Evolutionary conservation across 2,329 filamentous ascomycete genomes (phyloP).

Genomic region (Calonectria pauciramosa): DNA sequence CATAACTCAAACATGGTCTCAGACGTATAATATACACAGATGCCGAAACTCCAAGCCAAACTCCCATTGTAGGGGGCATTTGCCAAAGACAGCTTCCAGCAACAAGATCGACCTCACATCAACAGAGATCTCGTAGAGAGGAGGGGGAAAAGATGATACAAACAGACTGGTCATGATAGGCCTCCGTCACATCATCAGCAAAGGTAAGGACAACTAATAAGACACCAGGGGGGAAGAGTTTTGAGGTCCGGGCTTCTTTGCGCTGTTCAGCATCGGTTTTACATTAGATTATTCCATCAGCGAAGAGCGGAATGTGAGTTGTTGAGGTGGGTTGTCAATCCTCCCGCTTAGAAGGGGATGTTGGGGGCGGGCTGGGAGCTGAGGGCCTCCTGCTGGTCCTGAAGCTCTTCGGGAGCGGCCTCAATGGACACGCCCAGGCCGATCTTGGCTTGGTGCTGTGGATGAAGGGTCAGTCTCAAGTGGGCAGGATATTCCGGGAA

Average conservation of each 20-base stretch:
- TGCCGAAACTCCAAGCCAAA: conserved; percentile 24
- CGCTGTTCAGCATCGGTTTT: conserved; percentile 41
- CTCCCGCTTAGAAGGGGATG: conserved; percentile 73
- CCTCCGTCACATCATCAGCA: conserved; percentile 38
- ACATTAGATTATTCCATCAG: conserved; percentile 47
- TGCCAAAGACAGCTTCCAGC: background rate
- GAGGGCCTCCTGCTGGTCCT: conserved; percentile 82
- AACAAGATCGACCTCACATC: conserved; percentile 18
- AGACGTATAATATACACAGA: conserved; percentile 48
- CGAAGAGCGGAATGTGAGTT: conserved; percentile 40
- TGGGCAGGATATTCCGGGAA: background rate
- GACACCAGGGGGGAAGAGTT: conserved; percentile 43
- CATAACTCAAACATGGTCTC: conserved; percentile 34
- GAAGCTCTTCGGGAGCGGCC: conserved; percentile 85
- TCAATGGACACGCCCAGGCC: conserved; percentile 95
- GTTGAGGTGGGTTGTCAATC: conserved; percentile 26
- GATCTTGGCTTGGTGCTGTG: conserved; percentile 92
- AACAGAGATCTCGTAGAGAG: conserved; percentile 21
- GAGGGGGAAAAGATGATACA: conserved; percentile 26
- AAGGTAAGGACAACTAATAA: conserved; percentile 47
- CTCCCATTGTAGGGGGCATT: background rate
- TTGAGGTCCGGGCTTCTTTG: conserved; percentile 38
- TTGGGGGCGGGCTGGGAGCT: conserved; percentile 65
- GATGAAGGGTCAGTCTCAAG: conserved; percentile 45
- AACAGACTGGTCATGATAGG: conserved; percentile 15